Base-by-base conservation (phyloP, 345 rosid species). In the Kernera saxatilis region DNA sequence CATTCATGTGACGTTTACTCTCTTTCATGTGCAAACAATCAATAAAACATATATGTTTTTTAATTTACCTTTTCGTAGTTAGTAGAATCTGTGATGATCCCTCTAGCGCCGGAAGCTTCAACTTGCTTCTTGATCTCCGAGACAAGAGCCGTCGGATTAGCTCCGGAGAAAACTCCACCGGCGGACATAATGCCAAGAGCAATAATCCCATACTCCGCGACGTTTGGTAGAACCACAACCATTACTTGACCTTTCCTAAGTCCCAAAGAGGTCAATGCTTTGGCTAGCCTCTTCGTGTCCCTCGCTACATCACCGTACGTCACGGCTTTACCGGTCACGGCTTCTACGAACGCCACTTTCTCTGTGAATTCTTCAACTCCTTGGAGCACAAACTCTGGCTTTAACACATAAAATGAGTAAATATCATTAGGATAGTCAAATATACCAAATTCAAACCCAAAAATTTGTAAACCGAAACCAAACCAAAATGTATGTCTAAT, bases 131-230 rank as follows among this genome's bases (percentile, higher is more conserved):
- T 84, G 35, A 92, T 82, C 59, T 95, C 98, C 0, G 89, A 88
- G 8, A 83, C 78, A 40, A 82, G 97, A 21, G 88, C 82, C 0
- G 96, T 64, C 0, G 99, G 99, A 73, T 95, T 92, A 29, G 88
- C 93, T 1, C 97, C 99, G 0, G 99, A 95, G 76, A 89, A 92
- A 25, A 95, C 89, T 11, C 86, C 93, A 4, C 97, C 93, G 5
- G 97, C 87, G 15, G 99, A 83, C 99, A 95, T 95, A 60, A 92
- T 84, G 10, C 96, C 98, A 0, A 92, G 86, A 0, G 86, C 96
- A 18, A 88, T 82, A 15, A 92, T 90, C 60, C 82, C 98, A 66
- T 90, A 95, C 77, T 90, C 99, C 0, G 94, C 96, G 8, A 90
- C 74, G 37, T 92, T 92, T 5, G 99, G 99, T 27, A 95, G 84